Conservation (phyloP, 768 basidiomycete genomes). For the Filobasidium wieringae region DNA sequence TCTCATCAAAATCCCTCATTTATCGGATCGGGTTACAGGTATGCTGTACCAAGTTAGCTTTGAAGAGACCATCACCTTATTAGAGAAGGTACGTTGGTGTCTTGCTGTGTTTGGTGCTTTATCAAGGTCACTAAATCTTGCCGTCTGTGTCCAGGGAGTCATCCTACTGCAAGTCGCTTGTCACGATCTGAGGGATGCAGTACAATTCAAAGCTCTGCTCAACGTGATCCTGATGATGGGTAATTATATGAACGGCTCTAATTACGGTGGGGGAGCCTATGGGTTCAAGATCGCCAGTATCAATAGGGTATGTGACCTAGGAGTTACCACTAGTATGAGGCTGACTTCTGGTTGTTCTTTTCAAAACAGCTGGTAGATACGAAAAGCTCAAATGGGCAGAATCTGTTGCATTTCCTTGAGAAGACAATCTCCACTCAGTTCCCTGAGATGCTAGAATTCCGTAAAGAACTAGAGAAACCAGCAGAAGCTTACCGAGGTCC, state of each 20-base stretch:
- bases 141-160: slow-evolving; percentile 50
- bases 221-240: slow-evolving; percentile 91
- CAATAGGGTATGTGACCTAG: slow-evolving; percentile 58
- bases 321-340: background rate
- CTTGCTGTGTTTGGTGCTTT: background rate
- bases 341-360: background rate
- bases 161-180: slow-evolving; percentile 72
- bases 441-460: slow-evolving; percentile 70
- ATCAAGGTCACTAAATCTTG: background rate
- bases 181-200: slow-evolving; percentile 64
- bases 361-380: slow-evolving; percentile 78
- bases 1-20: slow-evolving; percentile 81
- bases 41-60: slow-evolving; percentile 88
- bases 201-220: slow-evolving; percentile 75
- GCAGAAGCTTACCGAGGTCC: slow-evolving; percentile 84
- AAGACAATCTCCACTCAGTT: slow-evolving; percentile 78
- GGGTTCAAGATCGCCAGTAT: slow-evolving; percentile 96
- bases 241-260: slow-evolving; percentile 96
- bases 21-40: slow-evolving; percentile 78
- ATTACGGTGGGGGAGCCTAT: slow-evolving; percentile 89
- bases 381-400: slow-evolving; percentile 88
- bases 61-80: slow-evolving; percentile 66
- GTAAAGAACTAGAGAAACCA: slow-evolving; percentile 77
- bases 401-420: slow-evolving; percentile 86
- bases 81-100: slow-evolving; percentile 56